These are phyloP conservation scores for Dactylellina leptospora DNA, from an alignment of 2,329 filamentous ascomycete genomes.

Conservation along the genomic window DNA sequence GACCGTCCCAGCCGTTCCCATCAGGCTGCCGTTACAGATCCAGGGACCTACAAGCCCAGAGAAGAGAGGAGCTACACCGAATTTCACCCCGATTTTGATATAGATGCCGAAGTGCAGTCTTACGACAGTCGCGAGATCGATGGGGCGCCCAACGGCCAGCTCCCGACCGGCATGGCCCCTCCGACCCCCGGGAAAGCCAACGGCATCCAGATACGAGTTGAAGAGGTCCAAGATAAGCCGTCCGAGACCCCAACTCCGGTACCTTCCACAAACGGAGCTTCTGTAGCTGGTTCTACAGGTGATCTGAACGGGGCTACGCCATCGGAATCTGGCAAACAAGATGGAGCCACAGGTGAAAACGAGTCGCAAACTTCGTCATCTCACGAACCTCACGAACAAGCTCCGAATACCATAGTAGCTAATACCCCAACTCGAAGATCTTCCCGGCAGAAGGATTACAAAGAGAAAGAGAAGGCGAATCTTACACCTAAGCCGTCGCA, in stretches of 20 bases:
- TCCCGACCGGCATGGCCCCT: conserved; percentile 23
- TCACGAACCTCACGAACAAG: conserved; percentile 26
- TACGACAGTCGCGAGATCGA: conserved; percentile 87
- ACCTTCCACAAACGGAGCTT: conserved; percentile 32
- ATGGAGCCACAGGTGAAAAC: conserved; percentile 47
- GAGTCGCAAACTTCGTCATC: conserved; percentile 34
- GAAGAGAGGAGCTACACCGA: conserved; percentile 98
- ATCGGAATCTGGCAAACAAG: conserved; percentile 38
- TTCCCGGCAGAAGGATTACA: conserved; percentile 50
- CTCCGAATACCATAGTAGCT: conserved; percentile 31
- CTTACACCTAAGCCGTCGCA: conserved; percentile 19
- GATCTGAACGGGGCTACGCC: conserved; percentile 35
- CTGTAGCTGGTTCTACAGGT: conserved; percentile 5
- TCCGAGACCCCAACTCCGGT: conserved; percentile 60
- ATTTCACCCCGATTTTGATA: conserved; percentile 93
- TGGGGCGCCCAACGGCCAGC: conserved; percentile 62
- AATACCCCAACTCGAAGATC: conserved; percentile 51
- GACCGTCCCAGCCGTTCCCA: conserved; percentile 44
- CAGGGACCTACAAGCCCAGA: conserved; percentile 95
- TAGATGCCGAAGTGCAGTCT: conserved; percentile 79
- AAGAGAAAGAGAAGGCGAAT: conserved; percentile 44
- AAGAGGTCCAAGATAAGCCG: conserved; percentile 60
- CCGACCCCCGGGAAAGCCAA: conserved; percentile 58
- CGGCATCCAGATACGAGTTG: conserved; percentile 63
- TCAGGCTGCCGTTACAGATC: conserved; percentile 63